Base-by-base conservation (phyloP, 345 rosid species). In the Gossypium herbaceum region DNA sequence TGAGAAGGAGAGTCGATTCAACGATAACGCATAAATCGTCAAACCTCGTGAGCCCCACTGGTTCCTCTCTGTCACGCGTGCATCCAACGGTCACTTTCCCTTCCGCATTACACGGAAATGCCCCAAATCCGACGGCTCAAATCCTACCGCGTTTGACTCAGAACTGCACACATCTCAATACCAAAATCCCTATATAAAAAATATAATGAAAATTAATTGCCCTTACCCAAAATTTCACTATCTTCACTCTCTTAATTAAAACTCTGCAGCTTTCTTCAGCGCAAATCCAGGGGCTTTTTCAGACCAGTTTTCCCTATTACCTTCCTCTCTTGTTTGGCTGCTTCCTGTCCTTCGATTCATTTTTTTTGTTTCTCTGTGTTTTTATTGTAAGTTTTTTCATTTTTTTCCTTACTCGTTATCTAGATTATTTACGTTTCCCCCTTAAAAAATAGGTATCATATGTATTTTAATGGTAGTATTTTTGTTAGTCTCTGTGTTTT, bases 71-170 rank as follows among this genome's bases (percentile, higher is more conserved):
- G 45, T 61, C 76, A 73, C 76, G 76, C 76, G 76, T 73, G 76
- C 76, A 73, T 73, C 76, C 76, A 61, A 73, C 68, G 59, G 76
- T 73, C 76, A 59, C 76, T 73, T 73, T 73, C 68, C 58, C 44
- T 25, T 25, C 76, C 76, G 69, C 76, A 27, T 47, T 45, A 61
- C 58, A 61, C 68, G 76, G 76, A 61, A 60, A 73, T 60, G 45
- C 7, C 5, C 47, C 68, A 12, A 73, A 73, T 73, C 76, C 13
- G 51, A 73, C 76, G 76, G 69, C 16, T 59, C 16, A 41, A 0
- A 45, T 16, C 24, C 17, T 7, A 69, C 84, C 79, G 68, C 81
- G 41, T 85, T 88, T 86, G 86, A 80, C 89, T 83, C 82, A 74
- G 25, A 71, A 72, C 73, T 81, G 85, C 89, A 82, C 91, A 74